Evolutionary conservation across 371 early-diverging fungal species (phyloP), one percentile per base, ranked within the genome.

Genomic region (Cokeromyces recurvatus): DNA sequence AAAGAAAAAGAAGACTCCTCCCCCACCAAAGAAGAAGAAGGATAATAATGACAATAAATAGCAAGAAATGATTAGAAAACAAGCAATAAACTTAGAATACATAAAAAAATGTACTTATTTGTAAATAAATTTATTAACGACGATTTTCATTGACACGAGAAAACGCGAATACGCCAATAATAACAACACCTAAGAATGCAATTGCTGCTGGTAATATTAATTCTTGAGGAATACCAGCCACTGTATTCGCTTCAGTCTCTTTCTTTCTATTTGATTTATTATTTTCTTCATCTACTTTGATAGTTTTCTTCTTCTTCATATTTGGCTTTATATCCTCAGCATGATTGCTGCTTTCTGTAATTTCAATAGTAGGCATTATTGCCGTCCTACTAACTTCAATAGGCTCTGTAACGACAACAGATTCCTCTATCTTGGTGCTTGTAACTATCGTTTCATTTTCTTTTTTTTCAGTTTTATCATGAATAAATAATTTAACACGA

Each of bases 401-500:
- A 5, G 5, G 8, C 35, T 34, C n/a, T 27, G 29, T 27, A 5
- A 5, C 11, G 7, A 7, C 11, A 9, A 6, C 35, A 14, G 7
- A 4, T 4, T 15, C 15, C 4, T 5, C 11, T 34, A 34, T 34
- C 14, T 5, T 6, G 15, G n/a, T 34, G 5, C 4, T 4, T 34
- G 9, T 9, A 4, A 34, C 38, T 5, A 35, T 25, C 5, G 42
- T 31, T 9, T 34, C 35, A 12, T 14, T 22, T 12, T 27, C 39
- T 19, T 45, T 15, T 10, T 40, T 42, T 17, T 25, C 38, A 36
- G 46, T 44, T 17, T 65, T 51, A 44, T 81, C 84, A 25, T 79
- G 72, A 14, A 81, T 70, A 56, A 75, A 79, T 43, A 95, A 64
- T 62, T 88, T 71, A n/a, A 94, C 84, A 31, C 92, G 85, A 43